A percentile compares a stretch with the other conserved stretches of the same genome.
phyloP scores from a whole-genome alignment of 2,329 filamentous ascomycete genomes.

The Pseudogymnoascus sp. region DNA sequence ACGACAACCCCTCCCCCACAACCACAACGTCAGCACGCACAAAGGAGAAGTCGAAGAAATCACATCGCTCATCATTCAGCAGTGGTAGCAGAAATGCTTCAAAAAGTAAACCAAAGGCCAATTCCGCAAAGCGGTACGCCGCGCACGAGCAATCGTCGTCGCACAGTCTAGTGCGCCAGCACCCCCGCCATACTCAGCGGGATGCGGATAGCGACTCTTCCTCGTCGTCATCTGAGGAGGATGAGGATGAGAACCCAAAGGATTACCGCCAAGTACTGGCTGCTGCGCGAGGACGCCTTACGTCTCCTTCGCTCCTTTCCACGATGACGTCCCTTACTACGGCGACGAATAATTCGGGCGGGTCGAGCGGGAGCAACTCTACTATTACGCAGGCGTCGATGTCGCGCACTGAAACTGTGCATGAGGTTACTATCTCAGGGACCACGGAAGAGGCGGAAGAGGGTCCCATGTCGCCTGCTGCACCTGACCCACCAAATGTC shows the following conservation, averaged over 20 bases:
- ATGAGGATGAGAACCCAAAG: conserved; percentile 19
- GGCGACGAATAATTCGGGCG: conserved; percentile 30
- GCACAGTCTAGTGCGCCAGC: conserved; percentile 18
- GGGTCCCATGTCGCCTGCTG: conserved; percentile 22
- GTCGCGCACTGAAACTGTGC: not conserved
- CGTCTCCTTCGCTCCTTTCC: conserved; percentile 29
- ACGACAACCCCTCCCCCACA: not conserved
- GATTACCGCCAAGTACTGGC: conserved; percentile 18
- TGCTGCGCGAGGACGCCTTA: conserved; percentile 21
- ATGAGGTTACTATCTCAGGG: conserved; percentile 17
- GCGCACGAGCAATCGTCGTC: conserved; percentile 10
- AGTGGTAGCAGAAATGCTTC: conserved; percentile 13
- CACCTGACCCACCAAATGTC: conserved; percentile 10
- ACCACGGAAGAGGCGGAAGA: conserved; percentile 17
- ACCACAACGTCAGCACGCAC: conserved; percentile 11
- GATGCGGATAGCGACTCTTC: conserved; percentile 12
- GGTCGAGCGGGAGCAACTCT: conserved; percentile 35
- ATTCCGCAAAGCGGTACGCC: conserved; percentile 12
- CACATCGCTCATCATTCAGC: not conserved
- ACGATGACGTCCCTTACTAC: conserved; percentile 25
- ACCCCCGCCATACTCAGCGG: not conserved
- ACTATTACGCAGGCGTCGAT: conserved; percentile 10
- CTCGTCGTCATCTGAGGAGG: conserved; percentile 17
- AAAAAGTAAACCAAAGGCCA: conserved; percentile 16
- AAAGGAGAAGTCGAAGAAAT: conserved; percentile 17